These are phyloP conservation scores for Schizosaccharomyces cryophilus DNA, from an alignment of 805 yeast species.

Conservation along the genomic window DNA sequence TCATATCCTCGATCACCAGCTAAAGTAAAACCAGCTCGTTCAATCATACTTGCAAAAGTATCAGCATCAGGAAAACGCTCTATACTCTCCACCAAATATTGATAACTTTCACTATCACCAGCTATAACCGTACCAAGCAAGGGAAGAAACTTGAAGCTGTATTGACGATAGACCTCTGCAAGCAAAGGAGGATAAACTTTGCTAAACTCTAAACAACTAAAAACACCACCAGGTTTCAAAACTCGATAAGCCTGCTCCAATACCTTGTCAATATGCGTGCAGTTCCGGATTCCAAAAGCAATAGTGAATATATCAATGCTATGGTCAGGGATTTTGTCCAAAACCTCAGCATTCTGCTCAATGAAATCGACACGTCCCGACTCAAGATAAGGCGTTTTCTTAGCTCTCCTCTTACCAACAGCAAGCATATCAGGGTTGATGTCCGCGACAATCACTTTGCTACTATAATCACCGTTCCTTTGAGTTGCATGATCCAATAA, in stretches of 20 bases:
- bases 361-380: constrained; percentile 53
- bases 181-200: constrained; percentile 50
- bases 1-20: constrained; percentile 73
- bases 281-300: constrained; percentile 91
- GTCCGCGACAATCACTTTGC: constrained; percentile 78
- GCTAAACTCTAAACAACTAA: constrained; percentile 86
- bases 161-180: constrained; percentile 58
- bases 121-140: constrained; percentile 90
- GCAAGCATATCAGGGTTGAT: constrained; percentile 87
- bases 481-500: constrained; percentile 70
- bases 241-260: constrained; percentile 87
- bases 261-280: constrained; percentile 85
- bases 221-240: constrained; percentile 89
- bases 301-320: constrained; percentile 90
- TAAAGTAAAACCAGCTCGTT: constrained; percentile 80
- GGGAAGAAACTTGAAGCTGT: constrained; percentile 71
- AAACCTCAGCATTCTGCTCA: constrained; percentile 78
- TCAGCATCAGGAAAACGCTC: constrained; percentile 81
- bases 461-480: constrained; percentile 45
- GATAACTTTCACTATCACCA: constrained; percentile 86
- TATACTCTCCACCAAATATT: constrained; percentile 85
- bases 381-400: constrained; percentile 30
- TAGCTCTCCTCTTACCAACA: constrained; percentile 67
- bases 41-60: constrained; percentile 70
- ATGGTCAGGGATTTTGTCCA: constrained; percentile 61